A percentile compares a stretch with the other conserved stretches of the same genome.
phyloP scores from a whole-genome alignment of 2,329 filamentous ascomycete genomes.

The Neofusicoccum laricinum region DNA sequence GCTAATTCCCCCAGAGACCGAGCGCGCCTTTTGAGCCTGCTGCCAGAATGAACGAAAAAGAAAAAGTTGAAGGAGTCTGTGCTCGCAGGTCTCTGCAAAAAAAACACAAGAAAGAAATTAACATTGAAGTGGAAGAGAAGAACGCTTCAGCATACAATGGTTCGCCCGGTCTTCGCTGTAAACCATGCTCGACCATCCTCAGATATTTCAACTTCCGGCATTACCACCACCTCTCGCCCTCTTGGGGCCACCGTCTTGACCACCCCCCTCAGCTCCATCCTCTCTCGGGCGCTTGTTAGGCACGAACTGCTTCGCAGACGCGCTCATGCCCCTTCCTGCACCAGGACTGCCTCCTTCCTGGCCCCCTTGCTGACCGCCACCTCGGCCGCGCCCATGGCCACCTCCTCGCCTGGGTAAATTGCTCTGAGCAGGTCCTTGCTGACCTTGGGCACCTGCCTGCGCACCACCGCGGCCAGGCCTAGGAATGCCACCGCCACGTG shows the following conservation, averaged over 20 bases:
- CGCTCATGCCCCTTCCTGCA: constrained; percentile 31
- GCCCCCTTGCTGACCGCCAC: constrained; percentile 19
- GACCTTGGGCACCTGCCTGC: constrained; percentile 26
- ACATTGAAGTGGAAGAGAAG: neutral
- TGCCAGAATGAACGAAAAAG: neutral
- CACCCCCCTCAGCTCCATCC: constrained; percentile 19
- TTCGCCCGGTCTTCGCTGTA: neutral
- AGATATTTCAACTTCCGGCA: neutral
- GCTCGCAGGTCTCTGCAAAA: neutral
- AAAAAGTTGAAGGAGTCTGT: neutral
- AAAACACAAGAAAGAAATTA: neutral
- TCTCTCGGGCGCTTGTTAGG: constrained; percentile 36
- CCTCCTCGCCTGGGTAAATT: constrained; percentile 15
- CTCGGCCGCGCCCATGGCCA: constrained; percentile 15
- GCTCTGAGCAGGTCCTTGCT: constrained; percentile 21
- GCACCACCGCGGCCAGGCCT: constrained; percentile 29
- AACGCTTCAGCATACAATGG: neutral
- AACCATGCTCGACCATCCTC: neutral
- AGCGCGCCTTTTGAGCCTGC: neutral
- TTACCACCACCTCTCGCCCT: neutral
- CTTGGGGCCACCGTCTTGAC: constrained; percentile 1
- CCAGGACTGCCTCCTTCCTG: constrained; percentile 23
- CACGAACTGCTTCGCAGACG: constrained; percentile 33
- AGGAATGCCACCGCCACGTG: constrained; percentile 26
- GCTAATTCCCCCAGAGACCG: neutral